Conservation (phyloP, 2,329 filamentous ascomycete genomes). For the Claviceps sp. region DNA sequence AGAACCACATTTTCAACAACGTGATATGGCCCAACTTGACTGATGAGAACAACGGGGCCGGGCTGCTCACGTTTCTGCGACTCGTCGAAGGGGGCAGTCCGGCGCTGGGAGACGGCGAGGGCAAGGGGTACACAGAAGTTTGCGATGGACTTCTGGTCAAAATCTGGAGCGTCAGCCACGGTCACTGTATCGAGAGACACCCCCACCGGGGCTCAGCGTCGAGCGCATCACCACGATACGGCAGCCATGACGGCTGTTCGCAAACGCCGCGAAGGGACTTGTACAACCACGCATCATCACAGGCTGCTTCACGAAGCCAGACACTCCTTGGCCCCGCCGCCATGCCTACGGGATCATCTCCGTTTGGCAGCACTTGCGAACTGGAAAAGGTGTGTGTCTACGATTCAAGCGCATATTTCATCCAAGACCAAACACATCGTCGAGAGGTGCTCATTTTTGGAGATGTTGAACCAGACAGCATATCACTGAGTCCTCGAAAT, state of each 20-base stretch:
- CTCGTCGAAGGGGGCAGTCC: constrained; percentile 81
- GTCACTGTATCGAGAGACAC: constrained; percentile 68
- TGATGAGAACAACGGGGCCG: constrained; percentile 89
- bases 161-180: constrained; percentile 78
- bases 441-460: constrained; percentile 86
- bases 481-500: constrained; percentile 73
- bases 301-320: constrained; percentile 8
- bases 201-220: constrained; percentile 46
- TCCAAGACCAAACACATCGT: constrained; percentile 57
- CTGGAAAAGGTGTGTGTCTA: constrained; percentile 52
- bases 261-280: constrained; percentile 15
- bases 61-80: constrained; percentile 79
- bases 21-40: constrained; percentile 95
- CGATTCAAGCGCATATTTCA: constrained; percentile 88
- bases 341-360: constrained; percentile 13
- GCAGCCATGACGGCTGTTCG: constrained; percentile 33
- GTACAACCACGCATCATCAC: constrained; percentile 11
- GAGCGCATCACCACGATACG: constrained; percentile 34
- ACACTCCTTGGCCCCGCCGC: constrained; percentile 20
- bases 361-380: constrained; percentile 16
- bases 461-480: constrained; percentile 82
- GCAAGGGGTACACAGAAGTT: constrained; percentile 74
- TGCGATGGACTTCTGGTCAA: constrained; percentile 84
- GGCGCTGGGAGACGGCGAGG: constrained; percentile 66
- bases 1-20: constrained; percentile 93